These are phyloP conservation scores for Zygosaccharomyces gambellarensis DNA, from an alignment of 805 yeast genomes.

Conservation along the genomic window DNA sequence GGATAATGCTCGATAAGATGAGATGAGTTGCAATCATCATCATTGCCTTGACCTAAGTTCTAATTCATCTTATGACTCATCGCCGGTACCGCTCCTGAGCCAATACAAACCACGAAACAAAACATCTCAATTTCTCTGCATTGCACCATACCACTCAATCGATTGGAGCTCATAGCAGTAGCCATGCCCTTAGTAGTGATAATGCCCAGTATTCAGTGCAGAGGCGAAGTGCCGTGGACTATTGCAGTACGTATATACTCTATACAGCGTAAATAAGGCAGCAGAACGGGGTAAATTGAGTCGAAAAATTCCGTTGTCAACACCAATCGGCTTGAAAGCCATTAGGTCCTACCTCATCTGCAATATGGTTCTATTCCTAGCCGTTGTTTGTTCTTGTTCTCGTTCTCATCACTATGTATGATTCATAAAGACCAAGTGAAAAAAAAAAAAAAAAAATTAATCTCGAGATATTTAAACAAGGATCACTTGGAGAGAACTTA, in stretches of 20 bases:
- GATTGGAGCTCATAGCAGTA: neutral
- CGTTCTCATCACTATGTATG: neutral
- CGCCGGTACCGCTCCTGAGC: slow-evolving; percentile 7
- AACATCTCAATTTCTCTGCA: neutral
- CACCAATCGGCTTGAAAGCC: neutral
- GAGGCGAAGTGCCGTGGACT: neutral
- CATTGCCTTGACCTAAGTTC: neutral
- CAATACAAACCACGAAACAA: neutral
- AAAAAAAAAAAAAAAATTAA: neutral
- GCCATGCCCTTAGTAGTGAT: neutral
- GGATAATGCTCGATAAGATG: neutral
- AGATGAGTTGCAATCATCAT: neutral
- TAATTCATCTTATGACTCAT: slow-evolving; percentile 1
- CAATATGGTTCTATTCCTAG: no score
- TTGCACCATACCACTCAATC: neutral
- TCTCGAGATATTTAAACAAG: neutral
- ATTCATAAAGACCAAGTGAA: neutral
- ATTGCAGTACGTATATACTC: neutral
- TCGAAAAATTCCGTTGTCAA: neutral
- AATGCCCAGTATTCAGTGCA: neutral
- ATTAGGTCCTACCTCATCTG: neutral
- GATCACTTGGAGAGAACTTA: neutral
- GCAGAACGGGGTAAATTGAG: neutral
- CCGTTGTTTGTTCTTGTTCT: neutral
- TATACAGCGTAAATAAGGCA: neutral